Base-by-base conservation (phyloP, 2,329 filamentous ascomycete genomes). In the Trichocomaceae sp. region DNA sequence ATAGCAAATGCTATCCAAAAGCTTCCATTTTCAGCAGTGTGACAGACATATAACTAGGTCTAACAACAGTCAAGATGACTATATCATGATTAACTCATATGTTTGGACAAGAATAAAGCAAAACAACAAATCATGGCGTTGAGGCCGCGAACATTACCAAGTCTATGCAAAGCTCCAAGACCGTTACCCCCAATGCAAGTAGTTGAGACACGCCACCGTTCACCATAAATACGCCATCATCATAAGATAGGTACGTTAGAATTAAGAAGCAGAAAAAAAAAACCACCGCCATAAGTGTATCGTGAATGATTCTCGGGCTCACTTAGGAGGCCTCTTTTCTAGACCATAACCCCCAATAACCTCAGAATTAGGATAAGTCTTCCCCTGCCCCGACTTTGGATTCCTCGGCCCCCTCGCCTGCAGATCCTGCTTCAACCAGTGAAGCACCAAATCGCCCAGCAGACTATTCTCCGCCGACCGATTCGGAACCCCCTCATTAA, bases 341-440 rank as follows among this genome's bases (percentile, higher is more conserved):
- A 74, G 66, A 0, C 84, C 84, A 72, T 86, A 87, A 0, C 84
- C 84, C 10, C 83, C 84, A 61, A 81, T 77, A 1, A 83, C 83
- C 49, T 82, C 79, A 1, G 75, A 66, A 54, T 71, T 76, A 63
- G 78, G 71, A 62, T 86, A 79, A 5, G 77, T 74, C 58, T 73
- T 78, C 0, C 68, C 76, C 63, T 80, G 72, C 26, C 66, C 65
- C 6, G 47, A 54, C 33, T 39, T 42, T 1, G 66, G 81, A 75
- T 80, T 44, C 47, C 92, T 78, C 2, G 91, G 91, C 0, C 92
- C 92, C 61, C 92, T 78, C 61, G 87, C 85, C 62, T 79, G 76
- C 59, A 96, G 72, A 72, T 97, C 92, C 58, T 87, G 82, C 67
- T 83, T 83, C 69, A 99, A 76, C 93, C 93, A 99, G 53, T 79